Evolutionary conservation across 2,329 filamentous ascomycete genomes (phyloP), one percentile per base, ranked within the genome.

Genomic region (Hypoxylon sp.): DNA sequence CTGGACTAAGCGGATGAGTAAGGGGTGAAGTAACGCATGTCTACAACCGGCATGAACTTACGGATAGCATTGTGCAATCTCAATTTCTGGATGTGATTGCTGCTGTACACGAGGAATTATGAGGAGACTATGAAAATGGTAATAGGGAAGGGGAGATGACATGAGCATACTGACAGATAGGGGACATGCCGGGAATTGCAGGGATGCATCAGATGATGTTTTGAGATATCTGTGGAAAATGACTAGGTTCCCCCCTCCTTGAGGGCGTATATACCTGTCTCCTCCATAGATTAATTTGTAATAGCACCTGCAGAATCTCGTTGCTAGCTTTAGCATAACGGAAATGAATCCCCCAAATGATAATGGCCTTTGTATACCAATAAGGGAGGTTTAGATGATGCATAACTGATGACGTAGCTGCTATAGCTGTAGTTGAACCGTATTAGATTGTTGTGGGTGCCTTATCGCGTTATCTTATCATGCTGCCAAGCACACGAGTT

Each of bases 181-280:
- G 29, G 29, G 29, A 31, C 29, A 31, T 31, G 29, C 29, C 29
- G 5, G 29, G 35, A 39, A 14, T n/a, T 39, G 35, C 39, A 35
- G 44, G n/a, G 57, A 62, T 44, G 70, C 24, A 70, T 67, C 24
- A 48, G n/a, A 58, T 19, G 60, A 74, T 71, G 65, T 72, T 59
- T 53, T 56, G 57, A 62, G 46, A 70, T 70, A 68, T 70, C 65
- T 61, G 54, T 51, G 48, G 65, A 66, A 63, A 56, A 52, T 24
- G 66, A 70, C 68, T 69, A 63, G 48, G 56, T 48, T 51, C 47
- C 50, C 65, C 68, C 70, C 29, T 22, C 52, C 26, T 24, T n/a
- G 44, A 50, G 37, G 64, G 61, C 61, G 69, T 72, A 73, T 67
- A 67, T 76, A 74, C 63, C 29, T 63, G 60, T 64, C 62, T 50